These are phyloP conservation scores for Clavispora fructus DNA, from an alignment of 805 yeast species.

Conservation along the genomic window DNA sequence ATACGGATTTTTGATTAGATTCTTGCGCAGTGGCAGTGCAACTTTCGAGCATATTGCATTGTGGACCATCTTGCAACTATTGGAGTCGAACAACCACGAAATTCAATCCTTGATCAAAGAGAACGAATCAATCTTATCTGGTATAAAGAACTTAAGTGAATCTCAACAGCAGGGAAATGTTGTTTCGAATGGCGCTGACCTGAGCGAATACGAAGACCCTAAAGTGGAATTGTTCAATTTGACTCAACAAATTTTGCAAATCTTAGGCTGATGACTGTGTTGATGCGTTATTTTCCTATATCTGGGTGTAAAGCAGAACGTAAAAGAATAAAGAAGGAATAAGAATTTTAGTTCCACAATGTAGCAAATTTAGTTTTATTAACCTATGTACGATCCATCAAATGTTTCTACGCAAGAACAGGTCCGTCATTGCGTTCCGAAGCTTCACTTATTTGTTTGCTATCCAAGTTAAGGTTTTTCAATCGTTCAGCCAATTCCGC, in stretches of 20 bases:
- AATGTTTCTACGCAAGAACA: not conserved
- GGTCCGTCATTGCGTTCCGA: not conserved
- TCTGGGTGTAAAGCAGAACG: not conserved
- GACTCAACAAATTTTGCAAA: constrained; percentile 63
- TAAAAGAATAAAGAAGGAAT: not conserved
- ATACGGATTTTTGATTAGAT: constrained; percentile 73
- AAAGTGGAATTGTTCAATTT: constrained; percentile 59
- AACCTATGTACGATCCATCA: not conserved
- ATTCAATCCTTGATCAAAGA: constrained; percentile 51
- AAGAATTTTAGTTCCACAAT: not conserved
- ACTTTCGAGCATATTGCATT: constrained; percentile 97
- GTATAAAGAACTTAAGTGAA: constrained; percentile 46
- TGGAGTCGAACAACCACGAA: constrained; percentile 77
- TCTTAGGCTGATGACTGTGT: constrained; percentile 26
- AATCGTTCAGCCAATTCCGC: not conserved
- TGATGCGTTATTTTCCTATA: not conserved
- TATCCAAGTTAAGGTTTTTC: not conserved
- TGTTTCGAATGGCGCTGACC: constrained; percentile 6
- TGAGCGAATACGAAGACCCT: constrained; percentile 53
- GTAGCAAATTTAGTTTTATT: not conserved
- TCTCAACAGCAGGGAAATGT: constrained; percentile 27
- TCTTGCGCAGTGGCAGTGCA: constrained; percentile 76
- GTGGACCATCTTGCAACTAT: constrained; percentile 91
- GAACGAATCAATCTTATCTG: constrained; percentile 48
- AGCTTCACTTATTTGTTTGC: not conserved